Base-by-base conservation (phyloP, 2,329 filamentous ascomycete species). In the Furcasterigmium furcatum region DNA sequence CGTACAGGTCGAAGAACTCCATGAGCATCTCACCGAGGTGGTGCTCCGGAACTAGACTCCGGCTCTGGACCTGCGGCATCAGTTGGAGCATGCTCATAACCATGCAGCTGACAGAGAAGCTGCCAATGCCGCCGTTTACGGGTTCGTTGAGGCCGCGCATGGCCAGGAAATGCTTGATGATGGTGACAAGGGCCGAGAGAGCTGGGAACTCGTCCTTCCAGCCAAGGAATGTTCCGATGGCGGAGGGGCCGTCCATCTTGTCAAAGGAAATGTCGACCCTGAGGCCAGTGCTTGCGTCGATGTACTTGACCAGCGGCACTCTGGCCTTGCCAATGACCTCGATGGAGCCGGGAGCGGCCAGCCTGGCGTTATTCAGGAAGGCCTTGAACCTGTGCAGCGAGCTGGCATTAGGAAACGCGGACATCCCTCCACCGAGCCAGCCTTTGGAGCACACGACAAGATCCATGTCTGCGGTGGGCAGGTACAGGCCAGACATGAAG, bases 231-330 rank as follows among this genome's bases (percentile, higher is more conserved):
- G 90, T 96, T 16, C 83, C 70, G 58, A 94, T 86, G 3, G 94
- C 92, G 16, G 78, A 68, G 9, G 96, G 70, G 10, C 94, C 94
- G 35, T 87, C 88, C 29, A 85, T 68, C 59, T 96, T 97, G 67
- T 99, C 92, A 60, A 99, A 96, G 0, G 91, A 97, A 12, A 99
- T 79, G 61, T 99, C 94, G 12, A 97, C 87, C 55, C 87, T 88
- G 44, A 99, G 72, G 12, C 84, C 84, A 2, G 91, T 96, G 44
- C 77, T 58, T 45, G 71, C 75, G 59, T 99, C 94, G 38, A 89
- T 77, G 58, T 88, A 97, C 64, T 99, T 99, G 66, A 97, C 81
- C 44, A 99, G 81, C 0, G 94, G 94, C 3, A 99, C 91, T 57
- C 87, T 90, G 19, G 94, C 91, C 52, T 76, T 73, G 2, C 77